Conservation (phyloP, 2,329 filamentous ascomycete species). For the Cladosporium oxysporum region DNA sequence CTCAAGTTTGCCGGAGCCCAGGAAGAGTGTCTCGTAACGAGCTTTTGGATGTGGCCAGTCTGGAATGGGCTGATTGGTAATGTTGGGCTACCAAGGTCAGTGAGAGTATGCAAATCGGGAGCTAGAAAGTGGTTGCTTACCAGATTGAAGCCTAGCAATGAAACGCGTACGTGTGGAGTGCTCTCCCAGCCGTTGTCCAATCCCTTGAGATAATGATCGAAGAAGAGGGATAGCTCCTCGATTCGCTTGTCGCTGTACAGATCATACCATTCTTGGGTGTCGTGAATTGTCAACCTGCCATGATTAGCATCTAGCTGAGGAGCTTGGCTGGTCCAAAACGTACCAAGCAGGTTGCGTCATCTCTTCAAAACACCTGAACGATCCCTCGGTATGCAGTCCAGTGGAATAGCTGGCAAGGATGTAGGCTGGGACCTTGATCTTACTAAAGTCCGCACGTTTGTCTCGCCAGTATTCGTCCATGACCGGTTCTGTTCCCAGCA, state of each 20-base stretch:
- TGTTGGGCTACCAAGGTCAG: neutral
- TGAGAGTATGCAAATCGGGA: neutral
- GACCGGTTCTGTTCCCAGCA: slow-evolving; percentile 20
- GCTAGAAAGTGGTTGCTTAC: neutral
- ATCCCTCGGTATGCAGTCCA: slow-evolving; percentile 25
- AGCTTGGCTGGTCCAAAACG: neutral
- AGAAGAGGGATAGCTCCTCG: slow-evolving; percentile 45
- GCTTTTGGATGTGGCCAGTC: neutral
- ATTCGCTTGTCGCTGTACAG: slow-evolving; percentile 37
- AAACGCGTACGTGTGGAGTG: neutral
- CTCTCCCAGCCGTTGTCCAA: slow-evolving; percentile 45
- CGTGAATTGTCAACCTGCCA: slow-evolving; percentile 41
- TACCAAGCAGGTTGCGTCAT: slow-evolving; percentile 11
- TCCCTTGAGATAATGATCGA: slow-evolving; percentile 48
- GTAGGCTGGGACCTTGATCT: slow-evolving; percentile 27
- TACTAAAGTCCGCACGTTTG: slow-evolving; percentile 23
- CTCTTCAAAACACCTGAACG: slow-evolving; percentile 38
- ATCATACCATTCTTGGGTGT: slow-evolving; percentile 49
- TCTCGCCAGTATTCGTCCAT: slow-evolving; percentile 27
- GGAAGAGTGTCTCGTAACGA: neutral
- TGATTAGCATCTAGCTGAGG: neutral
- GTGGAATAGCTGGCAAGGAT: slow-evolving; percentile 23
- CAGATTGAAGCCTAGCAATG: neutral
- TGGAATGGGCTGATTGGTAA: neutral
- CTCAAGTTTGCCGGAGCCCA: neutral